Evolutionary conservation across 1,284 basidiomycete genomes (phyloP), one percentile per base, ranked within the genome.

Genomic region (Schizophyllum amplum): DNA sequence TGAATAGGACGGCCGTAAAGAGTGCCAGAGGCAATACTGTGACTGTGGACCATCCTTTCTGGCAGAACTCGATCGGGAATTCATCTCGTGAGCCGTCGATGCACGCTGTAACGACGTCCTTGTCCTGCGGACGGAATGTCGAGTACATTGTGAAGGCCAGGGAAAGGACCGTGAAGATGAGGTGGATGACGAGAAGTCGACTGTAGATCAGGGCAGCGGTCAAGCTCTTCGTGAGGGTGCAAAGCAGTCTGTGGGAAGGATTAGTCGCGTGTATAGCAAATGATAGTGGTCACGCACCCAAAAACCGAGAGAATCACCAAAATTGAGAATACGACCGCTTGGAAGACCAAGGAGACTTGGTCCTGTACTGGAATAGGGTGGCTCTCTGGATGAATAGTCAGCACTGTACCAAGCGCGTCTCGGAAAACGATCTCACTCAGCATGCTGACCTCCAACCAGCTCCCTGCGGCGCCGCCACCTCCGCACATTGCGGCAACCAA

Each of bases 361-460:
- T 48, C 53, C 5, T 47, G 53, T 21, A 53, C 6, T 17, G 50
- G 24, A 13, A 58, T 23, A 23, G 56, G 56, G 53, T 62, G 60
- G 17, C 53, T 21, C 46, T 21, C 55, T 59, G 27, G 24, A 9
- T n/a, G 22, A 11, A 17, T 17, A 11, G 33, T n/a, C 20, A 46
- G 23, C 21, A 13, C 48, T 9, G 48, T 50, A 24, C 17, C 13
- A 5, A 42, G 9, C 24, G 13, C 6, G 23, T 5, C 7, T 6
- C n/a, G 26, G 27, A 5, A 11, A 4, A 23, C 21, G 46, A 26
- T 4, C 6, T 55, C 46, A 59, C 60, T 17, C 50, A 54, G 54
- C 60, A 55, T 60, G 20, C 5, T 51, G 27, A 62, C 57, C 49
- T 62, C 60, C 26, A 62, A n/a, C 58, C 60, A 59, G 42, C 58